A percentile compares a stretch with the other conserved stretches of the same genome.
These are phyloP conservation scores for Solanum stenotomum DNA, from an alignment of 257 asterid species.

Conservation along the genomic window DNA sequence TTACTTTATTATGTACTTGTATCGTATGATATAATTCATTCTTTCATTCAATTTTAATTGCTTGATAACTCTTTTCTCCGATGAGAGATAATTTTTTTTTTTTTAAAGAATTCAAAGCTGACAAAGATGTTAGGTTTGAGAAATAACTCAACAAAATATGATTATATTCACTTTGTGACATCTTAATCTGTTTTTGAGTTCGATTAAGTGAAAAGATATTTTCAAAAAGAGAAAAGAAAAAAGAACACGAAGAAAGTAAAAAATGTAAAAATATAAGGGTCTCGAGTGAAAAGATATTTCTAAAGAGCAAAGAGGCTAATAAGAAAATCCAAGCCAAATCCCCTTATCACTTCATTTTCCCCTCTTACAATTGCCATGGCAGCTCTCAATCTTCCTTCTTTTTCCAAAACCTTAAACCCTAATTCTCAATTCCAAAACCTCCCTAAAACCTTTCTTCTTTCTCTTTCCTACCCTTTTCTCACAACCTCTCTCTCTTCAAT, in stretches of 20 bases:
- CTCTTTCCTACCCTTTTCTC: constrained; percentile 23
- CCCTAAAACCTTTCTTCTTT: constrained; percentile 13
- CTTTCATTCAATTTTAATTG: too few species aligned
- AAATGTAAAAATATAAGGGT: not conserved
- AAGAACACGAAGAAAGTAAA: too few species aligned
- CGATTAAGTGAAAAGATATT: too few species aligned
- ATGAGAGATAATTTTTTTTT: too few species aligned
- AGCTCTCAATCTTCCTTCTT: not conserved
- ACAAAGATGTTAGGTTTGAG: too few species aligned
- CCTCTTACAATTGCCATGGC: not conserved
- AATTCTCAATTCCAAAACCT: not conserved
- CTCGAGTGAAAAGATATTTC: not conserved
- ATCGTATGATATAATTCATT: too few species aligned
- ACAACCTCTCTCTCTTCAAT: constrained; percentile 4
- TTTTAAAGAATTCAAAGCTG: too few species aligned
- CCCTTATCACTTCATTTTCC: not conserved
- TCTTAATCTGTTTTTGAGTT: not conserved
- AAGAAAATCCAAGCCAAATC: not conserved
- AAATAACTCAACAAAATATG: too few species aligned
- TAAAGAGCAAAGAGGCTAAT: not conserved
- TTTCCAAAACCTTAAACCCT: constrained; percentile 3
- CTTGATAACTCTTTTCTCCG: too few species aligned
- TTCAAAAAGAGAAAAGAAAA: too few species aligned
- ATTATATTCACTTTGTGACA: not conserved
- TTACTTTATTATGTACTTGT: not conserved